Percentiles rank a stretch among this genome's conserved stretches.
Evolutionary conservation across 331 rosid genomes (phyloP).

Genomic region (Telfairia occidentalis): DNA sequence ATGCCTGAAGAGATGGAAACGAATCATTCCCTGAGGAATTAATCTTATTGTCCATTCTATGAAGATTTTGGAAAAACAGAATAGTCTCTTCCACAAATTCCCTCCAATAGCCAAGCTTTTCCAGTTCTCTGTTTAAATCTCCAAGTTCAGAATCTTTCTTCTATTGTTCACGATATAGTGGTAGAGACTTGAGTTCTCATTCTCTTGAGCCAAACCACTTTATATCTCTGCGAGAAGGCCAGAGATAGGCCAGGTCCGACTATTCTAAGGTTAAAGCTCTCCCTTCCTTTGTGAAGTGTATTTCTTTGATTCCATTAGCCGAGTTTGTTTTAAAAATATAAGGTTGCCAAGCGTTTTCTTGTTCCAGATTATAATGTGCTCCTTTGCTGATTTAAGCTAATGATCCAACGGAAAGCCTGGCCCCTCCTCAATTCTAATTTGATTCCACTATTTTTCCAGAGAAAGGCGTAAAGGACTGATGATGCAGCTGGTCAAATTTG

Average conservation of each 20-base stretch:
- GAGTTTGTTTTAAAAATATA: background rate
- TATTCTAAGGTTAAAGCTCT: background rate
- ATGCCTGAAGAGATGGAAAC: too few relatives aligned
- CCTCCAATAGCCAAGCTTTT: background rate
- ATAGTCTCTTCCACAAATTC: background rate
- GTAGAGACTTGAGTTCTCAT: background rate
- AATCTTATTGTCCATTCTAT: background rate
- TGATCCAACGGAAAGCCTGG: background rate
- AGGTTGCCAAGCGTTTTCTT: background rate
- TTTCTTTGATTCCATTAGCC: background rate
- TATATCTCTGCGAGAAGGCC: background rate
- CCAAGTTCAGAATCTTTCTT: background rate
- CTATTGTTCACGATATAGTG: background rate
- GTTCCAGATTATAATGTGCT: background rate
- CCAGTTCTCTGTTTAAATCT: background rate
- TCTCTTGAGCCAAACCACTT: background rate
- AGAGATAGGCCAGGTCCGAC: background rate
- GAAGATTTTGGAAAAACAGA: background rate
- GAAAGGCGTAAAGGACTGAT: background rate
- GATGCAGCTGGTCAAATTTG: background rate
- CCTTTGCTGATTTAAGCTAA: constrained; percentile 1
- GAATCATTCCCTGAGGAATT: background rate
- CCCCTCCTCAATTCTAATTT: background rate
- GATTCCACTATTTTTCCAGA: background rate
- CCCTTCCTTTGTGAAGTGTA: background rate